phyloP scores from a whole-genome alignment of 2,329 filamentous ascomycete species.

The Curvularia hawaiiensis region DNA sequence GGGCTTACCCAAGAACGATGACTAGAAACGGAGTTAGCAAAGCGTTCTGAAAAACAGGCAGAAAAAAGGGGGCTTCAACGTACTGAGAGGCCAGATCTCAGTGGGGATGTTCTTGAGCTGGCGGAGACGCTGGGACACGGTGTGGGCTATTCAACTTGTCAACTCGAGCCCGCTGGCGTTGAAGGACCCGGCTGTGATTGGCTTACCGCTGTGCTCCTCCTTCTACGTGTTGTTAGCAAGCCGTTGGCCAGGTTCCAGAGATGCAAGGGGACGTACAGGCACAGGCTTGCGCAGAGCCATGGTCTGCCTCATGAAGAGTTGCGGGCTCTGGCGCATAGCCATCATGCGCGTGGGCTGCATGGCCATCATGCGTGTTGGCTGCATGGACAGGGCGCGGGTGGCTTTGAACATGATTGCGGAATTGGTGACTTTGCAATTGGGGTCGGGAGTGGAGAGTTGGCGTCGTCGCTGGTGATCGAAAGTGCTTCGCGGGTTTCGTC shows the following conservation, averaged over 20 bases:
- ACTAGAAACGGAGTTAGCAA: conserved; percentile 57
- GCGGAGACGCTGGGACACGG: conserved; percentile 92
- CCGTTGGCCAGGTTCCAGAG: background rate
- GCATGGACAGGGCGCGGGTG: conserved; percentile 48
- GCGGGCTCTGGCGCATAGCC: conserved; percentile 44
- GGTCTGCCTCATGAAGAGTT: conserved; percentile 52
- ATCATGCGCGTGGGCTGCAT: conserved; percentile 51
- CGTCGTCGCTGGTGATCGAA: conserved; percentile 21
- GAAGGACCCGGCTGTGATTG: conserved; percentile 24
- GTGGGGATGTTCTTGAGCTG: conserved; percentile 87
- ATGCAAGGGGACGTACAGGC: conserved; percentile 64
- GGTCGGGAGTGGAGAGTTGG: conserved; percentile 27
- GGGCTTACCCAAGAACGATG: conserved; percentile 79
- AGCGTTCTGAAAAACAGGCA: background rate
- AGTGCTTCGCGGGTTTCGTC: conserved; percentile 39
- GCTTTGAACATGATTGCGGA: conserved; percentile 39
- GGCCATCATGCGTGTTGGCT: conserved; percentile 49
- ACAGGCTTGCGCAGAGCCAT: conserved; percentile 62
- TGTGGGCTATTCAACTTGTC: conserved; percentile 71
- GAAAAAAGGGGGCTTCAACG: conserved; percentile 40
- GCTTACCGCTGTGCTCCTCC: conserved; percentile 67
- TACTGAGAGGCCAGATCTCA: conserved; percentile 95
- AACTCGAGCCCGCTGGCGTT: conserved; percentile 19
- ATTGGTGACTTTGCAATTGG: conserved; percentile 26
- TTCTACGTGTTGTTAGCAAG: conserved; percentile 59